These are phyloP conservation scores for Cajanus cajan DNA, from an alignment of 306 rosid species.

Conservation along the genomic window DNA sequence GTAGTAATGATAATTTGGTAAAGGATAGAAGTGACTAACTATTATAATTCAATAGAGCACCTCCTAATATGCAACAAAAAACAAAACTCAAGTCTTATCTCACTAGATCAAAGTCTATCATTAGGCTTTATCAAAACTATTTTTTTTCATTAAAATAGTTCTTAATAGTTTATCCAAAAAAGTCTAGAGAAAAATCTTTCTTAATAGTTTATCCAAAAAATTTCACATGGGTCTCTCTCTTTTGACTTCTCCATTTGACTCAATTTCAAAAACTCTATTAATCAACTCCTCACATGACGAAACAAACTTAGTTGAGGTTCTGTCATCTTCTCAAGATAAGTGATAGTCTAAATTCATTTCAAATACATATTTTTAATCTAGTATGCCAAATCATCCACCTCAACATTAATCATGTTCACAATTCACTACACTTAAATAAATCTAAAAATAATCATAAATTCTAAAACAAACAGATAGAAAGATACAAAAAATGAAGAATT, in stretches of 20 bases:
- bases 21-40: background rate
- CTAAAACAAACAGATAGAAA: background rate
- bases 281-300: background rate
- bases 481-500: slow-evolving; percentile 4
- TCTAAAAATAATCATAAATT: background rate
- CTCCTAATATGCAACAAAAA: background rate
- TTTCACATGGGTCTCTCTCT: background rate
- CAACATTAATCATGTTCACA: background rate
- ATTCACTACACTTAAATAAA: too few relatives aligned
- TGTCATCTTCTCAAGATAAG: background rate
- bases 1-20: background rate
- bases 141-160: background rate
- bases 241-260: background rate
- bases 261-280: background rate
- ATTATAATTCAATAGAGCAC: background rate
- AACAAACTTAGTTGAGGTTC: background rate
- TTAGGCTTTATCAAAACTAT: background rate
- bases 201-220: background rate
- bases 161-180: too few relatives aligned
- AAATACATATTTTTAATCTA: background rate
- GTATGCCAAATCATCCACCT: background rate
- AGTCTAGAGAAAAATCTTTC: background rate
- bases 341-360: background rate
- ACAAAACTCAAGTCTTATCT: background rate
- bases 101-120: background rate